Conservation (phyloP, 352 stramenopile genomes). For the Phytophthora crassamura region DNA sequence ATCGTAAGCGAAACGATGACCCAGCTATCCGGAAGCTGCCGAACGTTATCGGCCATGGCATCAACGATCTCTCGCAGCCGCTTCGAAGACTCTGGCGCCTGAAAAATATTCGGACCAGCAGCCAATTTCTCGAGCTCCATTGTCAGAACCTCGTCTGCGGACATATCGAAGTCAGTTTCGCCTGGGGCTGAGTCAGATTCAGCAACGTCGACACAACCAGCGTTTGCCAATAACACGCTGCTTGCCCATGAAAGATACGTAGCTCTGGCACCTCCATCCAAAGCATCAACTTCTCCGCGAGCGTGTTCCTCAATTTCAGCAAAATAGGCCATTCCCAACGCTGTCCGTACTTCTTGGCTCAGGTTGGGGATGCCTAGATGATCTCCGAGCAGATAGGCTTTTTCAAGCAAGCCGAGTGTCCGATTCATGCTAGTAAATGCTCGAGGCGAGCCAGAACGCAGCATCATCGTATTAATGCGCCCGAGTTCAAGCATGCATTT, state of each 20-base stretch:
- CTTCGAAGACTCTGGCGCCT: constrained; percentile 2
- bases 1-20: constrained; percentile 51
- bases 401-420: constrained; percentile 47
- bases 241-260: constrained; percentile 50
- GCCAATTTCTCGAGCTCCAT: constrained; percentile 31
- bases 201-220: constrained; percentile 23
- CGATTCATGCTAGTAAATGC: constrained; percentile 45
- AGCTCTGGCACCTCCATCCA: background rate
- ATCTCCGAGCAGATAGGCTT: constrained; percentile 51
- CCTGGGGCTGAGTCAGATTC: background rate
- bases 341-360: constrained; percentile 49
- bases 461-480: constrained; percentile 41
- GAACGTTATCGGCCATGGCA: constrained; percentile 30
- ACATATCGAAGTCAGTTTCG: constrained; percentile 13
- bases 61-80: constrained; percentile 29
- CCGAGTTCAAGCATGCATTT: constrained; percentile 60
- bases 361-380: constrained; percentile 53
- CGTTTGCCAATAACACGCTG: constrained; percentile 47
- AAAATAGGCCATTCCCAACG: constrained; percentile 59
- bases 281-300: constrained; percentile 3
- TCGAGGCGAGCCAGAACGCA: constrained; percentile 45
- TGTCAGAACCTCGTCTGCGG: constrained; percentile 21
- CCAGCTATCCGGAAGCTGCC: constrained; percentile 48
- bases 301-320: constrained; percentile 34
- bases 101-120: constrained; percentile 5